Base-by-base conservation (phyloP, 192 early-diverging fungal genomes). In the Allomyces macrogynus region DNA sequence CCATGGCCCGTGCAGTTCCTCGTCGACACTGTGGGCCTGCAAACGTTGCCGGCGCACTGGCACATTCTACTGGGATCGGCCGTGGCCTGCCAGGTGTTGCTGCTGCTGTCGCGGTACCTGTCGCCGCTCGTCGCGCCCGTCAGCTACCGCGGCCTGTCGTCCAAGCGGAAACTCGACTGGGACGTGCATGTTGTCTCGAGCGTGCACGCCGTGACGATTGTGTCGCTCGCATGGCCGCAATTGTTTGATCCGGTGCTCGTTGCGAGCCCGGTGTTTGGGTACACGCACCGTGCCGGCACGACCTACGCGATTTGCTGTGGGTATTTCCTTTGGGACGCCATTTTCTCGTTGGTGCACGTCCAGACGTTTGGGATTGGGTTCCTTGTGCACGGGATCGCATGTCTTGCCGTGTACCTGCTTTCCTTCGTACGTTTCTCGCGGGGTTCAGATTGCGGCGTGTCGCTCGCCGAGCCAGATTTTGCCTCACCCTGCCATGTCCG, bases 291-390 rank as follows among this genome's bases (percentile, higher is more conserved):
- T 66, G 78, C 84, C 18, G 86, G 82, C 24, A 78, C 82, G 62
- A 85, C 90, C 25, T 88, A 89, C 76, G 81, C 87, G n/a, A 73
- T 95, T 42, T 80, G 87, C 61, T 86, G 87, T 67, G 89, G 89
- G 20, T 95, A 92, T 74, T 96, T 96, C 77, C 65, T 93, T 61
- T 96, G 93, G 93, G 93, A 96, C 74, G 82, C 84, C 0, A 63
- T 84, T 61, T 71, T 86, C 8, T 85, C 78, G 10, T 65, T 89
- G 61, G 72, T 76, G 64, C 78, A 91, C 66, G 62, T 85, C 42
- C 81, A 81, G 67, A 75, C 84, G 65, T 76, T 81, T 66, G 91
- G 90, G 4, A 42, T 85, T 18, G 89, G 87, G 12, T 91, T 93
- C 74, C 85, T 88, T 25, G 67, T 90, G 23, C 93, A 96, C 67